Evolutionary conservation across 306 rosid species (phyloP).

Genomic region (Sophora flavescens): DNA sequence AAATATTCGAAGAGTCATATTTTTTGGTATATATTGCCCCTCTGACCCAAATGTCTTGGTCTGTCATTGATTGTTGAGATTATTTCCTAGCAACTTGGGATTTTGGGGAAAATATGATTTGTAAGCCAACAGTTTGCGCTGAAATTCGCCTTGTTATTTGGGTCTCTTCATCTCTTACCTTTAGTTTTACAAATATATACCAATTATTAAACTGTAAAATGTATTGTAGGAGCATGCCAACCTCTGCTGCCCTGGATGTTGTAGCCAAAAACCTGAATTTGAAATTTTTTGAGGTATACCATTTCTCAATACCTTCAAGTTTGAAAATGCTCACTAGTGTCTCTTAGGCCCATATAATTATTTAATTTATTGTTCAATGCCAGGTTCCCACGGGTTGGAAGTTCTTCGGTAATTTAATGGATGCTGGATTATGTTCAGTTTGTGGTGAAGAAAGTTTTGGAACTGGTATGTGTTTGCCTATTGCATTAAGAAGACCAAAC

Average conservation of each 20-base stretch:
- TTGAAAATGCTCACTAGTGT: slow-evolving; percentile 23
- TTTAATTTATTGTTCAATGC: slow-evolving; percentile 38
- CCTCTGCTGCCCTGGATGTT: slow-evolving; percentile 99
- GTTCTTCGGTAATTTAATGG: slow-evolving; percentile 97
- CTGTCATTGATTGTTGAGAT: slow-evolving; percentile 27
- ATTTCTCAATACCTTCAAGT: slow-evolving; percentile 25
- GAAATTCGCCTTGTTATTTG: not conserved
- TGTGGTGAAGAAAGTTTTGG: slow-evolving; percentile 99
- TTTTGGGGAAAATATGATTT: not conserved
- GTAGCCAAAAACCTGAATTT: slow-evolving; percentile 91
- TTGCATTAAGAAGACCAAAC: slow-evolving; percentile 35
- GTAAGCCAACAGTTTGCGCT: not conserved
- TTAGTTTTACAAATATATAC: slow-evolving; percentile 18
- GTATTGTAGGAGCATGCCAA: slow-evolving; percentile 96
- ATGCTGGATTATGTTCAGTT: slow-evolving; percentile 90
- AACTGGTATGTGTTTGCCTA: slow-evolving; percentile 70
- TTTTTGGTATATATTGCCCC: slow-evolving; percentile 20
- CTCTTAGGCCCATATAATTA: not conserved
- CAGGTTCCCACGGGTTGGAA: slow-evolving; percentile 99
- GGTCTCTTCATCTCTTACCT: not conserved
- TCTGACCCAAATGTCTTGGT: slow-evolving; percentile 21
- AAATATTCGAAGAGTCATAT: not conserved
- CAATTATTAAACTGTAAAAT: slow-evolving; percentile 34
- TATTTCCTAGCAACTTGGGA: slow-evolving; percentile 30
- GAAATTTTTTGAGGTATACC: slow-evolving; percentile 91